A percentile compares a stretch with the other conserved stretches of the same genome.
Conservation (phyloP, 225 moss, liverwort and hornwort species). For the Asterella californica region DNA sequence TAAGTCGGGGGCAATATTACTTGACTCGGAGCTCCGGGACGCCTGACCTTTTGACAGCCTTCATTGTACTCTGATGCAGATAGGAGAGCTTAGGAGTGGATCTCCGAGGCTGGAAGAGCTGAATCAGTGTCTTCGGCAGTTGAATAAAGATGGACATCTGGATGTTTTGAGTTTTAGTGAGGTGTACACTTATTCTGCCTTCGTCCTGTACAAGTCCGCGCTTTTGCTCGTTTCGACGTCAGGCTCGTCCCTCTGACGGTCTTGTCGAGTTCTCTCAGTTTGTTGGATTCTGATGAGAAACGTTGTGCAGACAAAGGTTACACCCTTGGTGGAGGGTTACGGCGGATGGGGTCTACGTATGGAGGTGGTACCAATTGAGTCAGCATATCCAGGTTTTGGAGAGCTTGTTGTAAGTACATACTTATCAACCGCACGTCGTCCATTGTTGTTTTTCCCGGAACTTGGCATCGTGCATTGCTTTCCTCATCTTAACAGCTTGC, state of each 20-base stretch:
- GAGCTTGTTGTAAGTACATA: conserved; percentile 74
- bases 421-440: not conserved
- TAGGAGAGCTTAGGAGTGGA: conserved; percentile 87
- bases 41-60: not conserved
- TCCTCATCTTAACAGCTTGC: not conserved
- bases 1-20: not conserved
- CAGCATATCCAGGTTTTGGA: conserved; percentile 97
- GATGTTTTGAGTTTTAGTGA: conserved; percentile 97
- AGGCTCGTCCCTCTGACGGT: not conserved
- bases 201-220: not conserved
- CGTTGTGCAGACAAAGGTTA: conserved; percentile 70
- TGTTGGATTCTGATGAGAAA: not conserved
- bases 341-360: conserved; percentile 93
- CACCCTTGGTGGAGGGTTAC: conserved; percentile 94
- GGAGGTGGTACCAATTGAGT: conserved; percentile 97
- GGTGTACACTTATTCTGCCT: conserved; percentile 41
- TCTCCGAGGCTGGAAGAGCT: conserved; percentile 93
- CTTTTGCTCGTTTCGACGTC: not conserved
- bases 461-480: not conserved
- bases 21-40: not conserved
- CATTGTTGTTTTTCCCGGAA: not conserved
- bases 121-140: conserved; percentile 64
- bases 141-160: conserved; percentile 73
- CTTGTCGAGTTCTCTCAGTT: not conserved
- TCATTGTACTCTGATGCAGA: conserved; percentile 43